Base-by-base conservation (phyloP, 2,329 filamentous ascomycete genomes). In the Plectosphaerella cucumerina region DNA sequence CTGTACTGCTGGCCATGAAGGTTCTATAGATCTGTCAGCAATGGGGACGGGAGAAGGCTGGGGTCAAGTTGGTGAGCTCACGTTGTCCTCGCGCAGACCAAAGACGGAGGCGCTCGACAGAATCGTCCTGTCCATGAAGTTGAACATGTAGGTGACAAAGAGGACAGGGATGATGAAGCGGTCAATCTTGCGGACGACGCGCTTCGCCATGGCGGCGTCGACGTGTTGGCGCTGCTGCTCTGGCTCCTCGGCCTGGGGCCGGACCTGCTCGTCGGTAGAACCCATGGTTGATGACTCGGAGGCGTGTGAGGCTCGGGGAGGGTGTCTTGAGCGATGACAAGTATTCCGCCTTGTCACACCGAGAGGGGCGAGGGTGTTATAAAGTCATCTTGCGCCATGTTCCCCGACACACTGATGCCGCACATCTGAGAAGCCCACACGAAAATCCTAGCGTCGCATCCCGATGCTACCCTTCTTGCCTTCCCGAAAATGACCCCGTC, bases 71-170 rank as follows among this genome's bases (percentile, higher is more conserved):
- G n/a, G n/a, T n/a, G 21, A 11, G 49, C 61, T 41, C 42, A 69
- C 67, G 15, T 65, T 75, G 56, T 81, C 79, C 2, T 77, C 64
- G 6, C 67, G 65, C n/a, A 82, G 59, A 0, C 78, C 80, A 56
- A 84, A 83, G 0, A 84, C 77, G 4, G 78, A 70, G 0, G 81
- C 80, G 52, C 73, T 80, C 0, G 77, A 78, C 2, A 82, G 60
- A 50, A 80, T 80, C 1, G 74, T 75, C 60, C 85, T 85, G 62
- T 85, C 81, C 70, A 84, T 80, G 51, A 83, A 84, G 58, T 82
- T 81, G 54, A 84, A 62, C 66, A 77, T 76, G 58, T 84, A 84
- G 0, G 76, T 81, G 41, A 76, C 56, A 53, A 83, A 82, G 10
- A 84, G 63, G 11, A 84, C 64, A 0, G 81, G 79, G 5, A 85